Evolutionary conservation across 495 filamentous ascomycete genomes (phyloP), one percentile per base, ranked within the genome.

Genomic region (Corynascus novoguineensis): DNA sequence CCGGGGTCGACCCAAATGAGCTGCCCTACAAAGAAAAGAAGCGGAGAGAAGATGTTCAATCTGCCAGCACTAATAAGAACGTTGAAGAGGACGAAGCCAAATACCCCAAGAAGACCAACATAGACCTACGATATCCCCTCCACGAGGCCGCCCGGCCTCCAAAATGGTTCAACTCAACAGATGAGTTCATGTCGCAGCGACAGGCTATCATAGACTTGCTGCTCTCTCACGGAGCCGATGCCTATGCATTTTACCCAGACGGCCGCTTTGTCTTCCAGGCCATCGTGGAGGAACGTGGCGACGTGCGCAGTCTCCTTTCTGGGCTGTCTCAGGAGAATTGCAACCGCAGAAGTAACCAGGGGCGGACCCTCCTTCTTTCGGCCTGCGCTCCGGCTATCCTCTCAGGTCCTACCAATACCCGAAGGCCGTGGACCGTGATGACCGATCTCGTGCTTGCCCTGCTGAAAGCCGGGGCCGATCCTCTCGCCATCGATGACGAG

Each of bases 231-330:
- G 52, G 52, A 14, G 52, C 52, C 22, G 52, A 55, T 28, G 11
- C 22, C 10, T 45, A 32, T 35, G 51, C 51, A 28, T 14, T 29
- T 6, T 55, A 55, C 21, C 41, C 41, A 8, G 38, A 55, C 22
- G 41, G 52, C 22, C 27, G 42, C 19, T 55, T 55, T 47, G 52
- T 46, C 31, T 21, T 55, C 41, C 52, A 46, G 31, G 52, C 28
- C 52, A 28, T 55, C 25, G 52, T 55, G 11, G 52, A 55, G 42
- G 52, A 55, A 19, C 52, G 52, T 37, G 52, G 52, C 6, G 10
- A 11, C 28, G 21, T 38, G 9, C 0, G 14, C 52, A 55, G 29
- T 37, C 6, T 55, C 14, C 41, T 47, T 9, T 3, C 29, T 3
- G 5, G 8, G 7, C 12, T 47, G 4, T 28, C 28, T 1, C 27